Base-by-base conservation (phyloP, 768 basidiomycete species). In the Mycena latifolia region DNA sequence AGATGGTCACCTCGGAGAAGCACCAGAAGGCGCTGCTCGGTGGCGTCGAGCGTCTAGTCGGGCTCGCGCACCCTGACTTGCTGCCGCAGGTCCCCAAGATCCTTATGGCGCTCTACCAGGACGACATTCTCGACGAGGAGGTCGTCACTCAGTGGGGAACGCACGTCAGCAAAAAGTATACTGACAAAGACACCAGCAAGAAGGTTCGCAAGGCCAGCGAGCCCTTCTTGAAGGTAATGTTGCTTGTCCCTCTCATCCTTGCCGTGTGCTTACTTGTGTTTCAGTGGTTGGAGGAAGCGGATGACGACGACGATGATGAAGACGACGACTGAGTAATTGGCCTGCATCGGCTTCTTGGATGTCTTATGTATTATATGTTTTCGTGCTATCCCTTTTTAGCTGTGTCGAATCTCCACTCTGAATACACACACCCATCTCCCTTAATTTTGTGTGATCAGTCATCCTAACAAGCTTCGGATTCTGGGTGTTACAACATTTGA, bases 91-190 rank as follows among this genome's bases (percentile, higher is more conserved):
- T 98, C 14, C 95, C 96, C 20, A 97, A 97, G 78, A 89, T 98
- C 69, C 85, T 99, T 65, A 98, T 99, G 96, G 88, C 79, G 15
- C 87, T 98, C 72, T 99, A 98, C 77, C 96, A 99, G 77, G 86
- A 82, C 43, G 98, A 99, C 71, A 82, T 99, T 20, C 81, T 99
- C 56, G 96, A 98, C 9, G 98, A 99, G 77, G 95, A 94, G 27
- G 85, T 97, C 8, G 83, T 96, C 54, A 89, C 84, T 12, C 89
- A 96, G 68, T 98, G 96, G 97, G 96, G 96, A 11, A 97, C 94
- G 5, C 96, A 97, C 72, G 94, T 96, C 75, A 94, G 92, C 80
- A 97, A 93, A 85, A 98, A 98, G 82, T 97, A 95, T 75, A 93
- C 96, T 48, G 94, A 97, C 79, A 95, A 92, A 80, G 96, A 98